Base-by-base conservation (phyloP, 2,329 filamentous ascomycete genomes). In the Pseudocercospora macadamiae region DNA sequence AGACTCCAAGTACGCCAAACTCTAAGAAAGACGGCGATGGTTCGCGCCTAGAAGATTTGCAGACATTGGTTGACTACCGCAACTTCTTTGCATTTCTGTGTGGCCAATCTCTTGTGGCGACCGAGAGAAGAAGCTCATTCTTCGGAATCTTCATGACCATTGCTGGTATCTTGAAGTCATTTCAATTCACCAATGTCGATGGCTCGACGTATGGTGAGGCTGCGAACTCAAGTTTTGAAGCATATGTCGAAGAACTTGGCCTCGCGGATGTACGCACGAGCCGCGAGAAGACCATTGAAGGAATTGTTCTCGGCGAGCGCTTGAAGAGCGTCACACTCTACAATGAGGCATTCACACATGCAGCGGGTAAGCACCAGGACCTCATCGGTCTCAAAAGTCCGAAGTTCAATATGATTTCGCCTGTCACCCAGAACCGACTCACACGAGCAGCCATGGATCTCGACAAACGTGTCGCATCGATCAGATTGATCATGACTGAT, bases 281-380 rank as follows among this genome's bases (percentile, higher is more conserved):
- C 71, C 84, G 89, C 23, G 91, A 96, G 71, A 96, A 95, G 80
- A 96, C 90, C 0, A 81, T 97, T 21, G 91, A 97, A 75, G 90
- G 88, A 0, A 82, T 97, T 47, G 83, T 97, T n/a, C 80, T 99
- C 9, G 93, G 90, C 56, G 93, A 99, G 76, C 85, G 85, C 34
- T 90, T 97, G 86, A 87, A 88, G 58, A 96, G 85, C 48, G 85
- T 88, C 68, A 83, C 87, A 6, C 82, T 99, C 2, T 97, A 96
- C 76, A 91, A 90, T 59, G 92, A 97, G 74, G 91, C 91, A 0
- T 97, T 97, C 70, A 87, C 92, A 4, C 95, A 97, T 73, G 91
- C 88, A 0, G 91, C 90, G 8, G 95, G 93, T 51, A 96, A 95
- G 74, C 91, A 83, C 63, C 81, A 93, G 59, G 84, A 90, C 18